These are phyloP conservation scores for Barnettozyma vustinii DNA, from an alignment of 805 yeast species.

Conservation along the genomic window DNA sequence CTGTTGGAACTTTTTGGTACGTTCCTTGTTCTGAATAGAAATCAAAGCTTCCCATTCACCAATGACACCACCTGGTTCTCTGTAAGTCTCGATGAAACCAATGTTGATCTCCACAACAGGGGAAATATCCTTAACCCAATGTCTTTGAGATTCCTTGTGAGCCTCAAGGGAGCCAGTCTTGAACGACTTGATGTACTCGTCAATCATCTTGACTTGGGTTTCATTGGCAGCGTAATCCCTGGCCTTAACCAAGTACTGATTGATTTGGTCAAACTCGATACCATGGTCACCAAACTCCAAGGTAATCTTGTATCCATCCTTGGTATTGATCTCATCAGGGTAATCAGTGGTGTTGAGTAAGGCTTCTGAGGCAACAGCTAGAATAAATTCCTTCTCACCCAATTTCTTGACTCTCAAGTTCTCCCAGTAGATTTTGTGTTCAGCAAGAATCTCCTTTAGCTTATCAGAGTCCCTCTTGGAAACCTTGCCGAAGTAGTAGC, in stretches of 20 bases:
- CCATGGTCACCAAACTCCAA: slow-evolving; percentile 78
- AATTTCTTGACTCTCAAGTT: slow-evolving; percentile 70
- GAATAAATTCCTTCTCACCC: slow-evolving; percentile 41
- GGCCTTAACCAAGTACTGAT: slow-evolving; percentile 51
- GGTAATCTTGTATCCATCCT: slow-evolving; percentile 36
- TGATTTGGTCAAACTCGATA: slow-evolving; percentile 57
- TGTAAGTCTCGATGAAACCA: slow-evolving; percentile 88
- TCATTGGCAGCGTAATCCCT: slow-evolving; percentile 63
- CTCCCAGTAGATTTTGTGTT: slow-evolving; percentile 63
- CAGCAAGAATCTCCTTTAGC: slow-evolving; percentile 61
- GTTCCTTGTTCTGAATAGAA: slow-evolving; percentile 83
- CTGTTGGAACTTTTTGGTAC: slow-evolving; percentile 72
- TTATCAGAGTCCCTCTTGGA: slow-evolving; percentile 59
- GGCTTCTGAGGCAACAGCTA: slow-evolving; percentile 64
- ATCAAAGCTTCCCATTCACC: slow-evolving; percentile 95
- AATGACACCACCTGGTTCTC: slow-evolving; percentile 87
- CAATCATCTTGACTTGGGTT: slow-evolving; percentile 62
- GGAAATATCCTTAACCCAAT: slow-evolving; percentile 84
- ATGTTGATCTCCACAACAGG: slow-evolving; percentile 77
- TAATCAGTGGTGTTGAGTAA: slow-evolving; percentile 46
- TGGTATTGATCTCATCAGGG: slow-evolving; percentile 40
- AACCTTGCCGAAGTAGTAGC: slow-evolving; percentile 58
- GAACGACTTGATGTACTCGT: slow-evolving; percentile 63
- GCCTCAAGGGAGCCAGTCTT: slow-evolving; percentile 78
- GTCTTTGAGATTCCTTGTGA: slow-evolving; percentile 76